Conservation (phyloP, 805 yeast species). For the Yarrowia sp. region DNA sequence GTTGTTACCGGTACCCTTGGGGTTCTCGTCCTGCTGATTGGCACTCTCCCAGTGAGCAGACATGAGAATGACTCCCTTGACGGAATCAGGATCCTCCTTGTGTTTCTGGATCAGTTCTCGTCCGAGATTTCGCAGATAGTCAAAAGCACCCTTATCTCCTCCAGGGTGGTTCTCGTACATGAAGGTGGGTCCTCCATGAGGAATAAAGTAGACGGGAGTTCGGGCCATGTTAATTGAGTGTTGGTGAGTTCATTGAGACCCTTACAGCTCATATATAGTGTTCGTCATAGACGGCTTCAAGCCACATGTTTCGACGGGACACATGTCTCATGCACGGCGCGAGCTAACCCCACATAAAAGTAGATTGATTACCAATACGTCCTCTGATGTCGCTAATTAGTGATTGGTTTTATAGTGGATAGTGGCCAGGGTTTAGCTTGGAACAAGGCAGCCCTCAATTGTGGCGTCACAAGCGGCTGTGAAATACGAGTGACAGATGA, state of each 20-base stretch:
- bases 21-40: conserved; percentile 8
- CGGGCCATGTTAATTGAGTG: conserved; percentile 9
- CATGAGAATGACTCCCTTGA: conserved; percentile 58
- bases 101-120: conserved; percentile 43
- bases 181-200: conserved; percentile 86
- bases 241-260: background rate
- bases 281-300: background rate
- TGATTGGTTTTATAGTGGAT: background rate
- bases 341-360: conserved; percentile 16
- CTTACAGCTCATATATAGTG: background rate
- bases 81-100: conserved; percentile 44
- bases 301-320: background rate
- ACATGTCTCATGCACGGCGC: conserved; percentile 20
- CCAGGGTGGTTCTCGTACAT: conserved; percentile 55
- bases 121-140: conserved; percentile 52
- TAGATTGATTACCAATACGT: background rate
- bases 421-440: too few species aligned
- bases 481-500: background rate
- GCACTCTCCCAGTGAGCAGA: conserved; percentile 74
- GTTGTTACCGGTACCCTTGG: conserved; percentile 6
- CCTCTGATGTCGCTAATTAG: background rate
- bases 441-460: too few species aligned
- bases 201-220: conserved; percentile 62
- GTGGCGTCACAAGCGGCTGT: too few species aligned
- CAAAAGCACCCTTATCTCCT: conserved; percentile 60